Conservation (phyloP, 345 rosid genomes). For the Populus ilicifolia region DNA sequence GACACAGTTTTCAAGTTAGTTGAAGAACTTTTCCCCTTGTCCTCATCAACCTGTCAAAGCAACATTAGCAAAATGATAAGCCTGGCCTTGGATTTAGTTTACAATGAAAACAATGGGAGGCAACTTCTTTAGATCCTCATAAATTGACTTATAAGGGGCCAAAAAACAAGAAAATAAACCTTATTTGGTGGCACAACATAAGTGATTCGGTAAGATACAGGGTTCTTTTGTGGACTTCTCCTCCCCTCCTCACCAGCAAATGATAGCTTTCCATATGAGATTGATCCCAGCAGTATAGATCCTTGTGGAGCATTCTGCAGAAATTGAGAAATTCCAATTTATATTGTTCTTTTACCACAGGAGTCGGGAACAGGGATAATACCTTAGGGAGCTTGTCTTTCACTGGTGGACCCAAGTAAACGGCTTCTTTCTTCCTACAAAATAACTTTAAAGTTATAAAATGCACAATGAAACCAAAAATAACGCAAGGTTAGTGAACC, state of each 20-base stretch:
- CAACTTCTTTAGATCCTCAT: background rate
- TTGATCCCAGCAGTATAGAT: constrained; percentile 69
- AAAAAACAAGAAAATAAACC: constrained; percentile 37
- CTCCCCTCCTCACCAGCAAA: constrained; percentile 41
- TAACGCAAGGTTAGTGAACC: background rate
- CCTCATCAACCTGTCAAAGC: constrained; percentile 62
- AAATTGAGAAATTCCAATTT: background rate
- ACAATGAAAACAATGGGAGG: background rate
- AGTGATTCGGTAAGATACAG: constrained; percentile 58
- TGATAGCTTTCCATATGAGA: constrained; percentile 74
- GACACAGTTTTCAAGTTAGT: constrained; percentile 51
- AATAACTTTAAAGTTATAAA: constrained; percentile 21
- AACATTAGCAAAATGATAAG: background rate
- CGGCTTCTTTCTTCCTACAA: constrained; percentile 74
- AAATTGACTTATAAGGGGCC: background rate
- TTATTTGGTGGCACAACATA: constrained; percentile 84
- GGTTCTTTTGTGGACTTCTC: constrained; percentile 59
- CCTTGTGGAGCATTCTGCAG: constrained; percentile 80
- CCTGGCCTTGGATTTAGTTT: background rate
- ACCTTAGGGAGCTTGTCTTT: constrained; percentile 88
- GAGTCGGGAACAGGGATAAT: background rate
- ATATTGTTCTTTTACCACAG: background rate
- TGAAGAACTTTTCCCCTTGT: constrained; percentile 59
- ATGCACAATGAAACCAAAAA: constrained; percentile 5
- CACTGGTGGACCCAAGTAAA: constrained; percentile 75